A percentile compares a stretch with the other conserved stretches of the same genome.
Conservation (phyloP, 208 protist genomes). For the Histomonas meleagridis region DNA sequence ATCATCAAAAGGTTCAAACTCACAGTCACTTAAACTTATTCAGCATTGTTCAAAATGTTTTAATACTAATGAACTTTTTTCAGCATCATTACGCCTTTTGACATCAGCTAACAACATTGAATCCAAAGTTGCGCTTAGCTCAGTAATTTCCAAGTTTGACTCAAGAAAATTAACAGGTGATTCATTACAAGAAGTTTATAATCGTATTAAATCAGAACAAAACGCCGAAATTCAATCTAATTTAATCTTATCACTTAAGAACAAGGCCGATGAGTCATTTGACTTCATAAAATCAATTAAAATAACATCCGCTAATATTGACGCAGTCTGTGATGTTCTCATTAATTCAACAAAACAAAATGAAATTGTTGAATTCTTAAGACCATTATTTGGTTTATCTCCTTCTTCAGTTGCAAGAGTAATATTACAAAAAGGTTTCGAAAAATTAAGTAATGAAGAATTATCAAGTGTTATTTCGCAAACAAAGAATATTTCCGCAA, state of each 20-base stretch:
- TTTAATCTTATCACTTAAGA: neutral
- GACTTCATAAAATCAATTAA: neutral
- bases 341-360: neutral
- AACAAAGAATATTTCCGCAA: neutral
- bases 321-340: neutral
- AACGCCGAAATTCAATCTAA: neutral
- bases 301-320: neutral
- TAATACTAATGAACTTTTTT: too few relatives aligned
- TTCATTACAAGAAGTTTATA: neutral
- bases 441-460: neutral
- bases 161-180: too few relatives aligned
- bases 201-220: neutral
- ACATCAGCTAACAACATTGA: too few relatives aligned
- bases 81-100: too few relatives aligned
- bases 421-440: neutral
- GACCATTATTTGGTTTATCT: neutral
- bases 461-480: neutral
- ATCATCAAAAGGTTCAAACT: too few relatives aligned
- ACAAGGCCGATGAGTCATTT: neutral
- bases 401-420: neutral
- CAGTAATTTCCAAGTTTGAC: neutral
- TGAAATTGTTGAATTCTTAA: neutral
- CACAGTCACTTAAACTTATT: too few relatives aligned
- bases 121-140: conserved; percentile 4
- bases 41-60: too few relatives aligned